These are phyloP conservation scores for Aleurites moluccanus DNA, from an alignment of 441 rosid genomes.

Conservation along the genomic window DNA sequence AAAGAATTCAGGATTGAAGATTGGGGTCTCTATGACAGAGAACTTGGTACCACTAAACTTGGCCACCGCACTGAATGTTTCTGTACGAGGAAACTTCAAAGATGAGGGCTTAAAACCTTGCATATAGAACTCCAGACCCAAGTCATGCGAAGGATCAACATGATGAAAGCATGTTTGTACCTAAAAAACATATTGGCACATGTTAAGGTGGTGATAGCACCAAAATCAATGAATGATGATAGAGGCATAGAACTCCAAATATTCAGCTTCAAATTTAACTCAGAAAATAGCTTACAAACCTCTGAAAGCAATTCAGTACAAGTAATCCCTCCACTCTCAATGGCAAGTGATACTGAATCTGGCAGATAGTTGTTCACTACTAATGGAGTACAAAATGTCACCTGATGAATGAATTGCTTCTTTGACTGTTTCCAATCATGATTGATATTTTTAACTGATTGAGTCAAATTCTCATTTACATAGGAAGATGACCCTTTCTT, in stretches of 20 bases:
- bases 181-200: constrained; percentile 40
- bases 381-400: constrained; percentile 79
- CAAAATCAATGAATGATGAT: constrained; percentile 17
- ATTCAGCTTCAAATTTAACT: constrained; percentile 21
- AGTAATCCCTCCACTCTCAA: constrained; percentile 77
- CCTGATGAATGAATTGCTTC: constrained; percentile 57
- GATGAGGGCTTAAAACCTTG: constrained; percentile 58
- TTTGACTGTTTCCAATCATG: constrained; percentile 44
- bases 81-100: constrained; percentile 77
- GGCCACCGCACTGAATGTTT: constrained; percentile 63
- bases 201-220: constrained; percentile 14
- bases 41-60: constrained; percentile 76
- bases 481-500: constrained; percentile 36
- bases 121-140: constrained; percentile 65
- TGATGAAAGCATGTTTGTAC: constrained; percentile 73
- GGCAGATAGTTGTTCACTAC: constrained; percentile 79
- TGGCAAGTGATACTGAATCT: constrained; percentile 57
- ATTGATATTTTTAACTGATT: constrained; percentile 35
- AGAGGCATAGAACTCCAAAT: constrained; percentile 24
- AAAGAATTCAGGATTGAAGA: constrained; percentile 48
- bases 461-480: constrained; percentile 31
- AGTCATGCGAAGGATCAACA: constrained; percentile 88
- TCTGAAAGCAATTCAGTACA: constrained; percentile 64
- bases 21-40: constrained; percentile 62
- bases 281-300: constrained; percentile 51